A percentile compares a stretch with the other conserved stretches of the same genome.
Evolutionary conservation across 257 asterid genomes (phyloP).

Genomic region (Cordia subcordata): DNA sequence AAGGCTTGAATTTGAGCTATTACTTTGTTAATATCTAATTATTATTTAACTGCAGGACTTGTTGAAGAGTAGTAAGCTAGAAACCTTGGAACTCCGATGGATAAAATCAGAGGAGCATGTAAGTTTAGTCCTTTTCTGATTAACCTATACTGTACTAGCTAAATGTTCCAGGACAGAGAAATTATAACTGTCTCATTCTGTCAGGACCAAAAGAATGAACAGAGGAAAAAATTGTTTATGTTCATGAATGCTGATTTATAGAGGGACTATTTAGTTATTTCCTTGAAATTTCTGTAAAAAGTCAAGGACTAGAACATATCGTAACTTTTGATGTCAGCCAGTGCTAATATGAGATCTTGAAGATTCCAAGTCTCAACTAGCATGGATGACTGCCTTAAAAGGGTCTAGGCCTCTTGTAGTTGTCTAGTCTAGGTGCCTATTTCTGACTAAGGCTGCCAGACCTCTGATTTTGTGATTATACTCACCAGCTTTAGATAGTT

Average conservation of each 20-base stretch:
- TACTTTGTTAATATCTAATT: constrained; percentile 4
- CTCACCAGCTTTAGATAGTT: not conserved
- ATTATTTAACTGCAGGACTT: constrained; percentile 51
- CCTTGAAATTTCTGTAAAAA: not conserved
- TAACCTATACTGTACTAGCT: not conserved
- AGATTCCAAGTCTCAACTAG: too few relatives aligned
- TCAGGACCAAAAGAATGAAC: not conserved
- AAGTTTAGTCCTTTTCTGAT: constrained; percentile 32
- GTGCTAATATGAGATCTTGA: too few relatives aligned
- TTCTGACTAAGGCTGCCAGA: too few relatives aligned
- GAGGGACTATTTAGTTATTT: not conserved
- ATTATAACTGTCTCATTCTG: not conserved
- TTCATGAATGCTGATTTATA: not conserved
- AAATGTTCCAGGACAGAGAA: not conserved
- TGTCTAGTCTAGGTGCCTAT: too few relatives aligned
- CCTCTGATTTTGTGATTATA: too few relatives aligned
- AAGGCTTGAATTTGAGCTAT: too few relatives aligned
- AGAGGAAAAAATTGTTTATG: not conserved
- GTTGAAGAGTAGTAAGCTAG: constrained; percentile 58
- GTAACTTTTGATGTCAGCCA: too few relatives aligned
- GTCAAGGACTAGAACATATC: too few relatives aligned
- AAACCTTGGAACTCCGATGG: constrained; percentile 76
- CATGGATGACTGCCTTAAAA: too few relatives aligned
- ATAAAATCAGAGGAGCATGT: constrained; percentile 81
- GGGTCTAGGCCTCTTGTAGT: too few relatives aligned